Evolutionary conservation across 495 filamentous ascomycete species (phyloP).

Genomic region (Podospora conica): DNA sequence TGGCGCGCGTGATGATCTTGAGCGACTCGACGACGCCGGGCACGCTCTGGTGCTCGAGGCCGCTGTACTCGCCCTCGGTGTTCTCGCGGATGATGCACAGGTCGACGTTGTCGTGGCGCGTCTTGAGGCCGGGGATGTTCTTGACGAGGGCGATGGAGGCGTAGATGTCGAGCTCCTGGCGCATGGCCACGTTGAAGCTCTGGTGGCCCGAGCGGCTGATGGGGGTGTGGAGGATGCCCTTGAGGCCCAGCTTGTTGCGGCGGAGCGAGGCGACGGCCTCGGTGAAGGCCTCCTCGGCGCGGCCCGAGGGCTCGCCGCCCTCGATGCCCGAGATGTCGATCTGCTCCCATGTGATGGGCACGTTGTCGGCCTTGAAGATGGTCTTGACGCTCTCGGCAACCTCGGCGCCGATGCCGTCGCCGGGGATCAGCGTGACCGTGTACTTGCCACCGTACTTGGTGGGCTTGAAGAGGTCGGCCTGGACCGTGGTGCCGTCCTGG

Average conservation of each 20-base stretch:
- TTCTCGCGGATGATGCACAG: slow-evolving; percentile 99
- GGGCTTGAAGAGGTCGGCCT: slow-evolving; percentile 92
- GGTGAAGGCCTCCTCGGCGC: slow-evolving; percentile 89
- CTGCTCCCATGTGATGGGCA: slow-evolving; percentile 98
- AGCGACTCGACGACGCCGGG: slow-evolving; percentile 96
- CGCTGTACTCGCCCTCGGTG: slow-evolving; percentile 98
- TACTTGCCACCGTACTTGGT: slow-evolving; percentile 99
- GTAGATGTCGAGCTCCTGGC: slow-evolving; percentile 99
- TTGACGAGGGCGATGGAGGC: slow-evolving; percentile 96
- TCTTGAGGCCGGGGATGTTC: slow-evolving; percentile 98
- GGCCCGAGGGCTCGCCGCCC: slow-evolving; percentile 69
- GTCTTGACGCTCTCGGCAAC: slow-evolving; percentile 97
- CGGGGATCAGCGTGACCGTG: slow-evolving; percentile 95
- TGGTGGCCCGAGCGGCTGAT: slow-evolving; percentile 96
- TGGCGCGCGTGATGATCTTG: slow-evolving; percentile 98
- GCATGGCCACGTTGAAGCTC: slow-evolving; percentile 98
- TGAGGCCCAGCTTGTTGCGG: slow-evolving; percentile 96
- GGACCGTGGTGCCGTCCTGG: slow-evolving; percentile 55
- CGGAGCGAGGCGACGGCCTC: slow-evolving; percentile 91
- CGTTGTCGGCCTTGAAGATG: slow-evolving; percentile 98
- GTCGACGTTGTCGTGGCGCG: slow-evolving; percentile 92
- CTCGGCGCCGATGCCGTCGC: slow-evolving; percentile 97
- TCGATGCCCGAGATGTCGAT: slow-evolving; percentile 86
- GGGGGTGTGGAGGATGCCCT: slow-evolving; percentile 95
- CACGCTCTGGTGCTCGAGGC: slow-evolving; percentile 96